Base-by-base conservation (phyloP, 2,329 filamentous ascomycete species). In the Onygenales sp. region DNA sequence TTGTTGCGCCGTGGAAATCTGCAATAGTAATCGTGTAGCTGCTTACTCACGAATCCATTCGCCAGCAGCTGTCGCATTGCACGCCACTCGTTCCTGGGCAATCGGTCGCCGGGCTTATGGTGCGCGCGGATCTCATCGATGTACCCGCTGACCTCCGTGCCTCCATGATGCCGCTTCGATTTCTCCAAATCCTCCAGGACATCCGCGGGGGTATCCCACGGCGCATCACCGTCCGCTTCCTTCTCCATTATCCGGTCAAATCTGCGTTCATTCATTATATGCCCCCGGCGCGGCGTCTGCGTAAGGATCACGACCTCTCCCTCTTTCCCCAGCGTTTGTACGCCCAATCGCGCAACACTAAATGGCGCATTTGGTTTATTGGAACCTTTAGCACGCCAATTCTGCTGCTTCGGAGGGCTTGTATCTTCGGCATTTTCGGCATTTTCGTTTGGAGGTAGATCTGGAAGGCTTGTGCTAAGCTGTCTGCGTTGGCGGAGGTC, bases 11-110 rank as follows among this genome's bases (percentile, higher is more conserved):
- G 17, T 49, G 34, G 17, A 37, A 40, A 58, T 21, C 57, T 40
- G 34, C 53, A 50, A 8, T 67, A 54, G 45, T 71, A 72, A 5
- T 62, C 59, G 8, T 55, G 57, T 42, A 72, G 51, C 52, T 72
- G 70, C 33, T 57, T 53, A 33, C 46, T 42, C 13, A 65, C 70
- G 54, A 72, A 72, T 2, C 68, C 70, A n/a, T 61, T 55, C 36
- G 61, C 52, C 14, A 72, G 45, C 33, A 57, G 57, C n/a, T 56
- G 60, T 47, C 64, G 63, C 10, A 70, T 58, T 11, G 60, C 57
- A 32, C 65, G 57, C 61, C 66, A 72, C 17, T 68, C 63, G 21
- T 49, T 42, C 17, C 44, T 32, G 27, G 54, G 48, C 42, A 72
- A 51, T 31, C 61, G 65, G 31, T 66, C 59, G 4, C 59, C 57